phyloP scores from a whole-genome alignment of 306 rosid genomes.

The Calophaca sinica region DNA sequence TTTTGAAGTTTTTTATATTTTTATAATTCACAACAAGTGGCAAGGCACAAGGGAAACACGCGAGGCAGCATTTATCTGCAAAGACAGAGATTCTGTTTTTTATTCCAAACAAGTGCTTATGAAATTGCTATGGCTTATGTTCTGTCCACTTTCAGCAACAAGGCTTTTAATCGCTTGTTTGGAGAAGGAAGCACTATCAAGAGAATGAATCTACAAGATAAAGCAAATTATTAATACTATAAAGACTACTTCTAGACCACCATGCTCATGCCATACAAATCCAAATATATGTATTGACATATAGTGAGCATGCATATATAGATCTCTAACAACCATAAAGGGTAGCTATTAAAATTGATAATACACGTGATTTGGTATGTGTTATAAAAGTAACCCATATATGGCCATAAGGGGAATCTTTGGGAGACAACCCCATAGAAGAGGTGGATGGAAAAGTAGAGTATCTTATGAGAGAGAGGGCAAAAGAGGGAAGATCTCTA shows the following conservation, averaged over 20 bases:
- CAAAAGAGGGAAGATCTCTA: conserved; percentile 52
- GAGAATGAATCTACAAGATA: conserved; percentile 34
- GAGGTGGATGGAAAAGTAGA: conserved; percentile 48
- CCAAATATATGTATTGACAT: conserved; percentile 40
- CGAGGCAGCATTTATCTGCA: conserved; percentile 37
- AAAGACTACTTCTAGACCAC: conserved; percentile 47
- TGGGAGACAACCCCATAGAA: conserved; percentile 51
- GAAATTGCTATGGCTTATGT: conserved; percentile 42
- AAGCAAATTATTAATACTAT: conserved; percentile 46
- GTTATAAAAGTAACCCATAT: conserved; percentile 33
- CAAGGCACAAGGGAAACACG: conserved; percentile 46
- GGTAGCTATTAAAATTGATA: conserved; percentile 35
- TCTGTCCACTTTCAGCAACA: conserved; percentile 37
- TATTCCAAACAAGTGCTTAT: conserved; percentile 35
- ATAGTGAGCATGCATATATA: conserved; percentile 13
- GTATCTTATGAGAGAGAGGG: conserved; percentile 44
- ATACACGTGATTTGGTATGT: conserved; percentile 52
- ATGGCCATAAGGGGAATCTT: conserved; percentile 49
- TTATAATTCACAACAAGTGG: conserved; percentile 40
- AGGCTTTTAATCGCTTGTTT: conserved; percentile 23
- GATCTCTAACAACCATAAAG: conserved; percentile 45
- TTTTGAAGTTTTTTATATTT: conserved; percentile 11
- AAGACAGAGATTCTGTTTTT: conserved; percentile 45
- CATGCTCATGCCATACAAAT: conserved; percentile 36
- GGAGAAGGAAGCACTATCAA: conserved; percentile 36